A percentile compares a stretch with the other conserved stretches of the same genome.
phyloP scores from a whole-genome alignment of 441 rosid species.

The Adansonia rubrostipa region DNA sequence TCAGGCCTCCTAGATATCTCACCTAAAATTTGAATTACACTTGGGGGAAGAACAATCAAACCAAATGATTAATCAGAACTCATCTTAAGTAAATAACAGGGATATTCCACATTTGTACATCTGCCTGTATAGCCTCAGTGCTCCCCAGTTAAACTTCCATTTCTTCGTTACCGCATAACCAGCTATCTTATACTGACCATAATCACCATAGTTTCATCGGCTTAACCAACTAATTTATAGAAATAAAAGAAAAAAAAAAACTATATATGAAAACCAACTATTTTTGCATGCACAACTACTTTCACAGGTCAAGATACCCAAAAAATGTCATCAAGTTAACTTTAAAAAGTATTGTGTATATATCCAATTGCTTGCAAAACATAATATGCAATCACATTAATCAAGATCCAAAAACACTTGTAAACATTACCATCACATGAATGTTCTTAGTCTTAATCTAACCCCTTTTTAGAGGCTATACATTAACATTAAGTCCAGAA shows the following conservation, averaged over 20 bases:
- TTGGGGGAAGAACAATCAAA: not conserved
- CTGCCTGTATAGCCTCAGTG: not conserved
- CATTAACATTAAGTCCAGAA: not conserved
- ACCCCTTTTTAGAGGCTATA: slow-evolving; percentile 10
- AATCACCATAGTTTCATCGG: not conserved
- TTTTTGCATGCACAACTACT: not conserved
- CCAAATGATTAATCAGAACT: slow-evolving; percentile 1
- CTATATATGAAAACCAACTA: not conserved
- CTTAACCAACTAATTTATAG: not conserved
- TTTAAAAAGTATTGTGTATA: not conserved
- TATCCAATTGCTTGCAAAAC: not conserved
- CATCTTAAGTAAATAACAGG: not conserved
- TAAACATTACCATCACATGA: not conserved
- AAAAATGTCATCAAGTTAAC: not conserved
- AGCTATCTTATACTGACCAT: slow-evolving; percentile 4
- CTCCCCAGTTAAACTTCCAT: not conserved
- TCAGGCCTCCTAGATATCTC: not conserved
- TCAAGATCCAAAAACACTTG: not conserved
- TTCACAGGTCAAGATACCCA: not conserved
- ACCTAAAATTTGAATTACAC: not conserved
- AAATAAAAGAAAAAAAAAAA: not conserved
- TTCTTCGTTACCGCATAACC: not conserved
- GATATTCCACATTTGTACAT: not conserved
- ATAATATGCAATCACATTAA: not conserved
- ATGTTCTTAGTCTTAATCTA: slow-evolving; percentile 2